Percentiles rank a stretch among this genome's conserved stretches.
Evolutionary conservation across 306 rosid species (phyloP).

Genomic region (Quercus robur): DNA sequence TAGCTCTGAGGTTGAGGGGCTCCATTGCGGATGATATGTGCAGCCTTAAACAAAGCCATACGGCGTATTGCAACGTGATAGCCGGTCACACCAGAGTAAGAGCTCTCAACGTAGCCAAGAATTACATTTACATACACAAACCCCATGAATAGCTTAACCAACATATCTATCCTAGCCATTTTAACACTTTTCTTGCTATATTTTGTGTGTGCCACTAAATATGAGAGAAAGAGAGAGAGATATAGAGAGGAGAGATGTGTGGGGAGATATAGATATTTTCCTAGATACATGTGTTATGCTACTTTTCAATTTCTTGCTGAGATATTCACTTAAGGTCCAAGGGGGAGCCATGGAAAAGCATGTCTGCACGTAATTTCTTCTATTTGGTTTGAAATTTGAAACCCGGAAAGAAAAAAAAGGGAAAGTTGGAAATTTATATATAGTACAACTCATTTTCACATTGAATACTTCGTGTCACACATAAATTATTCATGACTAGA

Average conservation of each 20-base stretch:
- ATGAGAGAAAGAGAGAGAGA: neutral
- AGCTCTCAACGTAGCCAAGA: slow-evolving; percentile 8
- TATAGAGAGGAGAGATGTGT: neutral
- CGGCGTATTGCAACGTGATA: slow-evolving; percentile 15
- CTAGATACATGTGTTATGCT: neutral
- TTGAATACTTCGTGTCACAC: neutral
- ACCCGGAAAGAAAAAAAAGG: neutral
- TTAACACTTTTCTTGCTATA: neutral
- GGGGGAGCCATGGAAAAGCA: neutral
- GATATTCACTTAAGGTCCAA: too few relatives aligned
- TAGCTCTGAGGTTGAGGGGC: neutral
- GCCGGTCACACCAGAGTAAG: slow-evolving; percentile 17
- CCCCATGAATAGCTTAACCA: neutral
- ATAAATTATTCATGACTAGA: too few relatives aligned
- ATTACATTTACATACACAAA: neutral
- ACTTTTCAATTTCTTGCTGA: too few relatives aligned
- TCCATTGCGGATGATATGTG: neutral
- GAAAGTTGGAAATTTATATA: neutral
- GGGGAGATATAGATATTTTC: neutral
- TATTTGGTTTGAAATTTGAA: neutral
- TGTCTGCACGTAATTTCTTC: neutral
- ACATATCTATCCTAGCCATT: neutral
- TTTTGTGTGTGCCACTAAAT: neutral
- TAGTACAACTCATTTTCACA: neutral
- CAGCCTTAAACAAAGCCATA: slow-evolving; percentile 8